Conservation (phyloP, 2,329 filamentous ascomycete genomes). For the Proliferodiscus dingleyae region DNA sequence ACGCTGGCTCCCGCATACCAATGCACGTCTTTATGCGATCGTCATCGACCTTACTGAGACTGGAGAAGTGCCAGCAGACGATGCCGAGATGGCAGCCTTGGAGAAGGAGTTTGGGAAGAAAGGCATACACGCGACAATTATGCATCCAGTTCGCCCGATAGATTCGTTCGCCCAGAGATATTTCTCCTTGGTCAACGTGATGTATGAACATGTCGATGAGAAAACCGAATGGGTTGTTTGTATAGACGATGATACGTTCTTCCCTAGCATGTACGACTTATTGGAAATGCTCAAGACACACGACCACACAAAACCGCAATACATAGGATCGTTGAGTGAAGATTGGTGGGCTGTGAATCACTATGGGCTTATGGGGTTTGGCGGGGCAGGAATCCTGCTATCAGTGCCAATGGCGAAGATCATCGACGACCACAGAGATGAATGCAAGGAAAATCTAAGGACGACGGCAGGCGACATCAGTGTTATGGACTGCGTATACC, state of each 20-base stretch:
- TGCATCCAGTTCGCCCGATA: constrained; percentile 21
- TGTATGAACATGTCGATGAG: constrained; percentile 35
- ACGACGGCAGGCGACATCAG: constrained; percentile 28
- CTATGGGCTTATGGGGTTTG: constrained; percentile 31
- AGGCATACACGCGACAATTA: constrained; percentile 26
- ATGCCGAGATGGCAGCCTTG: constrained; percentile 23
- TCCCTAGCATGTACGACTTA: constrained; percentile 27
- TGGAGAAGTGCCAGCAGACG: constrained; percentile 21
- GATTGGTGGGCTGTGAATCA: constrained; percentile 30
- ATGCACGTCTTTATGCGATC: constrained; percentile 26
- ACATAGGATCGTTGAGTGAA: constrained; percentile 19
- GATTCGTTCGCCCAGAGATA: constrained; percentile 35
- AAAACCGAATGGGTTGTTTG: constrained; percentile 32
- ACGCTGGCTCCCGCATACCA: constrained; percentile 29
- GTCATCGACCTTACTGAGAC: constrained; percentile 31
- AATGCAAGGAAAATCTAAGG: constrained; percentile 24
- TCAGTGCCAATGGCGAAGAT: constrained; percentile 25
- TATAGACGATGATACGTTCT: constrained; percentile 33
- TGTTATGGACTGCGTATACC: constrained; percentile 30
- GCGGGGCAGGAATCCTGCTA: constrained; percentile 28
- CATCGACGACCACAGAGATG: constrained; percentile 22
- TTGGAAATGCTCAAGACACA: constrained; percentile 20
- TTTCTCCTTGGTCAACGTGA: constrained; percentile 39
- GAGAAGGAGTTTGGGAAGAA: constrained; percentile 21
- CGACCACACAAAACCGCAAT: neutral